Evolutionary conservation across 306 rosid genomes (phyloP).

Genomic region (Trifolium repens): DNA sequence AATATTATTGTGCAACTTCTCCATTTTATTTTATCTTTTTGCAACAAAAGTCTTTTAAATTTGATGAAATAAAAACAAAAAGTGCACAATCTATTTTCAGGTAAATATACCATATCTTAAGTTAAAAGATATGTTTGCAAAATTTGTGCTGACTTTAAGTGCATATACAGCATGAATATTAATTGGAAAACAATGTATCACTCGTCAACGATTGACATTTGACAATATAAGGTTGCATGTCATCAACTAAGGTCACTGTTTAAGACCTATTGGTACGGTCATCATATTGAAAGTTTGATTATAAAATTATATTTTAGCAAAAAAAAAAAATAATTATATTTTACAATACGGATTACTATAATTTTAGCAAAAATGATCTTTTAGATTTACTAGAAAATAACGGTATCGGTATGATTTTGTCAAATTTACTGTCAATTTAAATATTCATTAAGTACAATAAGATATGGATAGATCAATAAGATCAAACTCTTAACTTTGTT

Average conservation of each 20-base stretch:
- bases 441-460: not conserved
- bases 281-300: not conserved
- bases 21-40: not conserved
- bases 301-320: too few species aligned
- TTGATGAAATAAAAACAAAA: not conserved
- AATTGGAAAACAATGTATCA: not conserved
- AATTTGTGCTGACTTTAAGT: slow-evolving; percentile 46
- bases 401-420: too few species aligned
- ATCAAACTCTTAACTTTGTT: not conserved
- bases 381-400: too few species aligned
- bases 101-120: slow-evolving; percentile 33
- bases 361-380: too few species aligned
- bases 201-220: slow-evolving; percentile 31
- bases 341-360: too few species aligned
- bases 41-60: not conserved
- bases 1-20: not conserved
- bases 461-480: not conserved
- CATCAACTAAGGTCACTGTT: not conserved
- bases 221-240: slow-evolving; percentile 20
- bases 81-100: not conserved
- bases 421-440: too few species aligned
- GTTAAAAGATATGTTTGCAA: slow-evolving; percentile 41
- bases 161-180: not conserved
- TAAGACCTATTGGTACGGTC: not conserved
- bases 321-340: too few species aligned